Conservation (phyloP, 2,329 filamentous ascomycete species). For the Colletotrichum liaoningense region DNA sequence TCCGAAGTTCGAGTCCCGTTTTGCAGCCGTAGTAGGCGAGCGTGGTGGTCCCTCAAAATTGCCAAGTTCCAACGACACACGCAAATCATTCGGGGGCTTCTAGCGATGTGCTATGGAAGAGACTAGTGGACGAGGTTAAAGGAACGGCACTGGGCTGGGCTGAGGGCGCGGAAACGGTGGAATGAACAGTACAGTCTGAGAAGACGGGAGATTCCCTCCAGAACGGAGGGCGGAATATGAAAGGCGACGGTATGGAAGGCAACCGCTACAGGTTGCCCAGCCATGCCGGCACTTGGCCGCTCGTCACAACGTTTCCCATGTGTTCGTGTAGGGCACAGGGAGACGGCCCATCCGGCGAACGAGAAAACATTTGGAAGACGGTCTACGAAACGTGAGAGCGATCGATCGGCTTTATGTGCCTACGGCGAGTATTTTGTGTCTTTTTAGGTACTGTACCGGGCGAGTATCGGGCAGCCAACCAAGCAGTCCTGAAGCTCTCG, state of each 20-base stretch:
- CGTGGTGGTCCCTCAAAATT: no score
- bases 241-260: neutral
- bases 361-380: neutral
- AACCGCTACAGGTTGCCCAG: slow-evolving; percentile 4
- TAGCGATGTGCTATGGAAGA: neutral
- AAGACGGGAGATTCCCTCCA: neutral
- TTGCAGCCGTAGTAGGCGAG: neutral
- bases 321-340: slow-evolving; percentile 19
- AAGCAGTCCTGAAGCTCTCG: neutral
- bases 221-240: neutral
- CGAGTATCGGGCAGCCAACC: neutral
- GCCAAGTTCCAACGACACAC: neutral
- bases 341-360: neutral
- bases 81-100: neutral
- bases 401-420: neutral
- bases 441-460: neutral
- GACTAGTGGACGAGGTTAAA: neutral
- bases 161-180: neutral
- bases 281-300: slow-evolving; percentile 34
- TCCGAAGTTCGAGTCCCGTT: neutral
- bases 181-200: neutral
- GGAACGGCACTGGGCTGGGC: neutral
- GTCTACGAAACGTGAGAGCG: neutral
- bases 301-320: slow-evolving; percentile 29
- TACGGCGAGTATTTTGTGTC: neutral